Evolutionary conservation across 2,329 filamentous ascomycete genomes (phyloP), one percentile per base, ranked within the genome.

Genomic region (Penicillium sclerotigenum): DNA sequence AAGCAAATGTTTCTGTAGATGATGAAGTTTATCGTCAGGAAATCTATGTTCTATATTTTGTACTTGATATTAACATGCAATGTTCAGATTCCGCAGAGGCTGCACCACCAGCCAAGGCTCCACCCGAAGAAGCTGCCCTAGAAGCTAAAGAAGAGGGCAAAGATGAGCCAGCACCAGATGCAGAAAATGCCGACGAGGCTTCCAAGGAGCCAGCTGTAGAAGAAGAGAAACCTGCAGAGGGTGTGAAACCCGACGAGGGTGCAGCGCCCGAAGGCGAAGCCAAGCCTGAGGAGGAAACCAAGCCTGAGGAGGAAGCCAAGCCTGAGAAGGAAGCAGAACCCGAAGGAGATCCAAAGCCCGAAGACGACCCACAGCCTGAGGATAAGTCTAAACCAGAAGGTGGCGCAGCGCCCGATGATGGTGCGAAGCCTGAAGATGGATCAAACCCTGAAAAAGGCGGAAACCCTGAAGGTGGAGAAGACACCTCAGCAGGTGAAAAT

Each of bases 61-160:
- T 14, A 45, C 43, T 26, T 57, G 34, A 28, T 31, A 47, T 52
- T 58, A 58, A 60, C 63, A 64, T 56, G n/a, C 2, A n/a, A 26
- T 28, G 29, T 10, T 36, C 57, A 73, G 67, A 62, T 58, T 57
- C 66, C 40, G 50, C 66, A 47, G 68, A 71, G 55, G 62, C 62
- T 48, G 59, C 63, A 56, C 60, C 65, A 47, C 61, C 69, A 26
- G 59, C 67, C 28, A 59, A 63, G 33, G 29, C 59, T 56, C 43
- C 63, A 29, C 24, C 61, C 11, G 56, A 59, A 51, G 67, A 68
- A 22, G 41, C 60, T 33, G 50, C 64, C 28, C 52, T 61, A 54
- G 64, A 71, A 52, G 45, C 65, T 29, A 60, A 68, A 29, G 65
- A 66, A 47, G 62, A 66, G 29, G 59, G 42, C 50, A 61, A 62